Base-by-base conservation (phyloP, 805 yeast genomes). In the Metschnikowia sp. region DNA sequence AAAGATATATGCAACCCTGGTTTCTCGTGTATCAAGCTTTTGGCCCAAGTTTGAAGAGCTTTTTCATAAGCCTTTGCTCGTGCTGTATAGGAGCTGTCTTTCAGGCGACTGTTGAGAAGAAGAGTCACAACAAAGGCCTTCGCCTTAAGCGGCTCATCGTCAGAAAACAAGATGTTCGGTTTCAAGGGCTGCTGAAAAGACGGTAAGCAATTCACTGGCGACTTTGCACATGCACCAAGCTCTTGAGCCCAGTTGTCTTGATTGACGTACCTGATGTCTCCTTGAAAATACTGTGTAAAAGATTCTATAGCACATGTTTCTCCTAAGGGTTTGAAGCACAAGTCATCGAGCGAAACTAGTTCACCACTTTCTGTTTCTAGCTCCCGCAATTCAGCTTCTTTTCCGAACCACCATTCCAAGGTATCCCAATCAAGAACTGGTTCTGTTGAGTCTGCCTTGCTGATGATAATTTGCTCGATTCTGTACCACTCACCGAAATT, bases 401-500 rank as follows among this genome's bases (percentile, higher is more conserved):
- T 82, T n/a, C 77, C 80, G 58, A 85, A 84, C 96, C 97, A 90
- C 98, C 98, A 92, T 52, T 81, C 62, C 18, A 91, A 60, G 2
- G 83, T 81, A 0, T 80, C 82, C 74, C 88, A 88, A 31, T 77
- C 75, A 28, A 78, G 58, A 32, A 92, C 68, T 0, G 92, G 84
- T 18, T 51, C 41, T 0, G 82, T 78, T 0, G 88, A 88, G 3
- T 86, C 74, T 18, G 81, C 81, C 28, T 61, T 59, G 50, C 69
- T 67, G 7, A 92, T 70, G 53, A 88, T 87, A 0, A 88, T 68
- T 65, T 92, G 98, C 58, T 89, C 92, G 4, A 88, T 81, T 56
- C 97, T 75, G 68, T 86, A 94, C 71, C 94, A 92, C 34, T 95
- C 96, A 0, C 97, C 97, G 65, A 92, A 92, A 51, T 82, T 79